Evolutionary conservation across 2,329 filamentous ascomycete genomes (phyloP), one percentile per base, ranked within the genome.

Genomic region (Cladobotryum mycophilum): DNA sequence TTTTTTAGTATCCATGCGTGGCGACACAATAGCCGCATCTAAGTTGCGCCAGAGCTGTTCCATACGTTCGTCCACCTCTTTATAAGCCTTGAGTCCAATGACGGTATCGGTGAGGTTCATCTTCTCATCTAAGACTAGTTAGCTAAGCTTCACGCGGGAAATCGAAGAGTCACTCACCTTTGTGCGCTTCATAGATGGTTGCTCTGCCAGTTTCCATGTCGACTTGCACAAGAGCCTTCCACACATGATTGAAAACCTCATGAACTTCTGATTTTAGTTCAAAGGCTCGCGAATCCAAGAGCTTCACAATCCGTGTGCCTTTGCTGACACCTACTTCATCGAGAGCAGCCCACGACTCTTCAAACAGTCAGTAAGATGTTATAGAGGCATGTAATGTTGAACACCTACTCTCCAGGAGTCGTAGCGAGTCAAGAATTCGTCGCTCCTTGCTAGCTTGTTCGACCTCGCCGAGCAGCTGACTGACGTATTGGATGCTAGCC

Each of bases 211-310:
- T 67, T 18, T 79, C 71, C 1, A 73, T 66, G 60, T 92, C 81
- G 15, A 90, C 68, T 1, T 74, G 68, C 12, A 95, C 71, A 41
- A 92, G 71, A 0, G 76, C 72, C 52, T 79, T 79, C 89, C 90
- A 96, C n/a, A 84, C 77, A 49, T 76, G 74, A 41, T 81, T 78
- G 37, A 93, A 77, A 8, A 81, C 79, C 38, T 85, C 79, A 51
- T 83, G 78, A 18, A 93, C 78, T 17, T 79, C 75, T 2, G 78
- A 76, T 55, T 84, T 84, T 51, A 95, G 71, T 59, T 84, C 81
- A 22, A 81, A 81, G 2, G 81, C 78, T 55, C 85, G 80, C 41
- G 81, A 67, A 54, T 84, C 76, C 4, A 96, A 69, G 20, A 95
- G 70, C 49, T 77, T 79, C 62, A 84, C 76, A 2, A 81, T 79